These are phyloP conservation scores for Guillardia theta DNA, from an alignment of 78 protist genomes.

Conservation along the genomic window DNA sequence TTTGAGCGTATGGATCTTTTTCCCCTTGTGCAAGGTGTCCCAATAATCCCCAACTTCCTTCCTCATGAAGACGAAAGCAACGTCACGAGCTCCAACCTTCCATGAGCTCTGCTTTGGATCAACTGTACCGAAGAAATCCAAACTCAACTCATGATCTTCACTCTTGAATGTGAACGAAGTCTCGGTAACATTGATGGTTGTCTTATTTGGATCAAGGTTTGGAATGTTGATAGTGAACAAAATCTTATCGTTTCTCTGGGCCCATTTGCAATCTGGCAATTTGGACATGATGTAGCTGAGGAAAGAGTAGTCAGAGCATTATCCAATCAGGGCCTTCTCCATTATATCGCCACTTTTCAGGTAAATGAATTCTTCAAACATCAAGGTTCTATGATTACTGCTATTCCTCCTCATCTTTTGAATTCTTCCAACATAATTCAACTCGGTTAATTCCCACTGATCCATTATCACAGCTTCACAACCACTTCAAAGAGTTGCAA, in stretches of 20 bases:
- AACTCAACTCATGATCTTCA: neutral
- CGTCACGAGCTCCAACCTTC: slow-evolving; percentile 5
- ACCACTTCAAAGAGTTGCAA: no score
- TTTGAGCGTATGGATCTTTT: neutral
- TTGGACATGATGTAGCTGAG: neutral
- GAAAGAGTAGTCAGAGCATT: no score
- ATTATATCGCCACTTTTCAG: no score
- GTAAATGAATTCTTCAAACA: no score
- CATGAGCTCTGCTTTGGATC: neutral
- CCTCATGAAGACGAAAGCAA: neutral
- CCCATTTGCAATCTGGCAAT: slow-evolving; percentile 18
- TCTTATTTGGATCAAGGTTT: neutral
- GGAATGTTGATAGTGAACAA: slow-evolving; percentile 21
- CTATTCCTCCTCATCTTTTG: no score
- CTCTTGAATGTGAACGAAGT: neutral
- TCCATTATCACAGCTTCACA: no score
- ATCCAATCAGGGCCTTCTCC: no score
- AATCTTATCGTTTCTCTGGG: neutral
- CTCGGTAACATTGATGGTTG: neutral
- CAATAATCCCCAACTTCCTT: neutral
- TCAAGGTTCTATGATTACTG: no score
- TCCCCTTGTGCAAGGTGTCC: neutral
- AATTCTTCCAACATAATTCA: no score
- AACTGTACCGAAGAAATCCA: neutral
- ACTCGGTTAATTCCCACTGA: no score